Evolutionary conservation across 78 protist species (phyloP), one percentile per base, ranked within the genome.

Genomic region (Diacronema lutheri): DNA sequence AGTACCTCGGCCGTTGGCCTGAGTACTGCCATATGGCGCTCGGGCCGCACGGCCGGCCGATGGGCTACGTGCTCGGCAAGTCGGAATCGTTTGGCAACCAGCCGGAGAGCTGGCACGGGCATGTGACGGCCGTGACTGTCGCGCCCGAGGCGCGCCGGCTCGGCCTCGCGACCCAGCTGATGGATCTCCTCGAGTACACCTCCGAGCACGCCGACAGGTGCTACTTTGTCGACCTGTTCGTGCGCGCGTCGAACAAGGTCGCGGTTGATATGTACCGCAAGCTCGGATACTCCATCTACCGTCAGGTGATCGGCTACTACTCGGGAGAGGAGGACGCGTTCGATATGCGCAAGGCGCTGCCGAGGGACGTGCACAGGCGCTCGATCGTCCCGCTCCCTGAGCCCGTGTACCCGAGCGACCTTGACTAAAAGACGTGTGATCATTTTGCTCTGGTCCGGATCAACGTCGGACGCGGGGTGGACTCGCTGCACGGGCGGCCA

Each of bases 41-140:
- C 31, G 68, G 19, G 12, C 61, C 80, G 7, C 11, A 1, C 31
- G 61, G 69, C 29, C 35, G 61, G 3, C 10, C 44, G 20, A 79
- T 69, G 84, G 81, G 84, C 0, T 85, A 85, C 55, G 33, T 29
- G 10, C 61, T 35, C 5, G 33, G 79, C 58, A 41, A 71, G 35
- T 29, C 56, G 37, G 58, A 10, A 88, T 92, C 95, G 40, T 84
- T 94, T 87, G 97, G 96, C 10, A 94, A 93, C 89, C 97, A 6
- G 38, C 92, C 83, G 21, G 88, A 86, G 61, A 82, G 88, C n/a
- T 92, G 98, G 98, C 99, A 97, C 84, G 99, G 98, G 0, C 99
- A 97, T 83, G 99, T 97, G 25, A 95, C 99, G 21, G 98, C 98
- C 0, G 89, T 97, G 29, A 96, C 98, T 0, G 98, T 97, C 6